A percentile compares a stretch with the other conserved stretches of the same genome.
These are phyloP conservation scores for Przewalskia tangutica DNA, from an alignment of 257 asterid species.

Conservation along the genomic window DNA sequence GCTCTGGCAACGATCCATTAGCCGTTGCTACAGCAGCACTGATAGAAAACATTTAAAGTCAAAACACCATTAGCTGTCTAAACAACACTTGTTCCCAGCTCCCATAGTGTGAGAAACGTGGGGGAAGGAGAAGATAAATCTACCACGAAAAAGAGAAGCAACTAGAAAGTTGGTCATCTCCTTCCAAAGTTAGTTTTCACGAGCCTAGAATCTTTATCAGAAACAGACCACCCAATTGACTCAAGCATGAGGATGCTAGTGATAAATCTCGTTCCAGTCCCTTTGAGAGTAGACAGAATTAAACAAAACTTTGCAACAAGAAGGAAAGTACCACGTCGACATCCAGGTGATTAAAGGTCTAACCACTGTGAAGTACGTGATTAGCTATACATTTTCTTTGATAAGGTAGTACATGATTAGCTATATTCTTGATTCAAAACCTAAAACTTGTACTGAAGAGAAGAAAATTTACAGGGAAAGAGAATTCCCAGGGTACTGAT, in stretches of 20 bases:
- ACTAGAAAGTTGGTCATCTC: not conserved
- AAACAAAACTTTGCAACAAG: not conserved
- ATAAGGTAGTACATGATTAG: not conserved
- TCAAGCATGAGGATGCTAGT: not conserved
- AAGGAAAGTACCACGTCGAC: not conserved
- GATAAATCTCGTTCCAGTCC: not conserved
- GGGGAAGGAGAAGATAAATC: not conserved
- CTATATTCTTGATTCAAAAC: not conserved
- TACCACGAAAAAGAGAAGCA: not conserved
- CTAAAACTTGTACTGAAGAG: not conserved
- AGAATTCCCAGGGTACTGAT: not conserved
- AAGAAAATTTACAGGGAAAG: not conserved
- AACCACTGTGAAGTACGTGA: not conserved
- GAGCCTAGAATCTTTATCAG: not conserved
- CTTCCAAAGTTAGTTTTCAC: not conserved
- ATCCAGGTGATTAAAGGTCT: not conserved
- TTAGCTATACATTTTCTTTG: not conserved
- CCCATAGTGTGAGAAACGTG: too few species aligned
- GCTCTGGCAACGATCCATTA: constrained; percentile 46
- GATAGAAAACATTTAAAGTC: constrained; percentile 11
- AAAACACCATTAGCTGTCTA: constrained; percentile 1
- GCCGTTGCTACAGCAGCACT: constrained; percentile 44
- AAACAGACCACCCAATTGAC: not conserved
- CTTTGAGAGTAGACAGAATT: not conserved
- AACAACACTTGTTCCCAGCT: not conserved